phyloP scores from a whole-genome alignment of 2,329 filamentous ascomycete species.

The Fusarium dlaminii region DNA sequence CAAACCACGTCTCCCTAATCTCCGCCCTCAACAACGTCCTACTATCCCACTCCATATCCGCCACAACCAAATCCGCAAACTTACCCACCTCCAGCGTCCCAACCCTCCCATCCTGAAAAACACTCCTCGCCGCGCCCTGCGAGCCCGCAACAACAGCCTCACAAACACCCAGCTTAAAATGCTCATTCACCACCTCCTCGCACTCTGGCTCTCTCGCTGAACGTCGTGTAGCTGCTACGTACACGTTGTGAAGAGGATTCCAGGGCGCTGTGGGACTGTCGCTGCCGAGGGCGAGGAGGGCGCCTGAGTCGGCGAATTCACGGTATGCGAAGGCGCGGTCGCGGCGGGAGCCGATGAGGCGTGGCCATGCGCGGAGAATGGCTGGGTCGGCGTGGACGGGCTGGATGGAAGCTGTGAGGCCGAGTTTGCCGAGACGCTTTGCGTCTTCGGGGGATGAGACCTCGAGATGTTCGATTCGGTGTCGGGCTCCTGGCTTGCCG shows the following conservation, averaged over 20 bases:
- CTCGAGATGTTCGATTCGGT: conserved; percentile 72
- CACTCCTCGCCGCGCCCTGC: conserved; percentile 61
- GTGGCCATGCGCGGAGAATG: conserved; percentile 68
- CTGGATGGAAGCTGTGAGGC: conserved; percentile 67
- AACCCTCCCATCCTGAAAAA: conserved; percentile 58
- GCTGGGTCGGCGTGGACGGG: conserved; percentile 67
- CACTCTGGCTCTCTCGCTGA: conserved; percentile 59
- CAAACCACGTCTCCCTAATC: conserved; percentile 64
- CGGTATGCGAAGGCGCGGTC: conserved; percentile 69
- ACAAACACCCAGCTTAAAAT: conserved; percentile 61
- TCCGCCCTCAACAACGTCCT: conserved; percentile 56
- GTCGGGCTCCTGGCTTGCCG: conserved; percentile 57
- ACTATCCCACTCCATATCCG: conserved; percentile 59
- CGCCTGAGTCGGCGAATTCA: conserved; percentile 64
- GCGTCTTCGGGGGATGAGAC: conserved; percentile 65
- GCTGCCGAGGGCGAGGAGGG: conserved; percentile 63
- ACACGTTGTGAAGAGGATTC: conserved; percentile 61
- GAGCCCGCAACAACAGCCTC: conserved; percentile 63
- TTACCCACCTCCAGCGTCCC: conserved; percentile 62
- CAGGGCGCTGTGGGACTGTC: conserved; percentile 68
- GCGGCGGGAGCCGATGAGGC: conserved; percentile 63
- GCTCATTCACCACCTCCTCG: conserved; percentile 57
- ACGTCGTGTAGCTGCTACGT: conserved; percentile 64
- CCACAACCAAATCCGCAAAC: conserved; percentile 62
- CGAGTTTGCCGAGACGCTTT: conserved; percentile 61